A percentile compares a stretch with the other conserved stretches of the same genome.
phyloP scores from a whole-genome alignment of 2,329 filamentous ascomycete genomes.

The Trichophyton schoenleinii region DNA sequence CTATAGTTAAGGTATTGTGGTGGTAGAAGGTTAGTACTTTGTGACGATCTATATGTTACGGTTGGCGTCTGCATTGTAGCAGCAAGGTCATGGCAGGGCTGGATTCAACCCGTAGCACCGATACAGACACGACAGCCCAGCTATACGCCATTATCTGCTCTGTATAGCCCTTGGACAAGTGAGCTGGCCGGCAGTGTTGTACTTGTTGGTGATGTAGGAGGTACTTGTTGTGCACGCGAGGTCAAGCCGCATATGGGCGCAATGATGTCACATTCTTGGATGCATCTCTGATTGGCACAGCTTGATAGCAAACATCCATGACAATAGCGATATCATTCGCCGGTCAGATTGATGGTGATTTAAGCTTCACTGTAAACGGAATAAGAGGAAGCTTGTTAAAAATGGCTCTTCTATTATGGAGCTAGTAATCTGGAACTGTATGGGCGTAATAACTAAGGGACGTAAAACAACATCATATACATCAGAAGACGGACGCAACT shows the following conservation, averaged over 20 bases:
- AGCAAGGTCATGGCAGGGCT: no score
- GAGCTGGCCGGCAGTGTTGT: background rate
- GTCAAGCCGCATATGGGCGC: background rate
- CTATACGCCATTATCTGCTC: background rate
- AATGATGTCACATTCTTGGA: background rate
- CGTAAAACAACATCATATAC: background rate
- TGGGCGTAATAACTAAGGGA: background rate
- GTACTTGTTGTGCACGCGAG: background rate
- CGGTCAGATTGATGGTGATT: no score
- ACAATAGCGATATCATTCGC: no score
- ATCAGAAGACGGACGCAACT: background rate
- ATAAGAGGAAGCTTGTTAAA: no score
- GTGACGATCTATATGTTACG: background rate
- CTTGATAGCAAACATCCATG: background rate
- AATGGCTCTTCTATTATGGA: background rate
- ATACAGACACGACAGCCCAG: background rate
- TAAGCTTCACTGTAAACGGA: background rate
- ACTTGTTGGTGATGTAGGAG: background rate
- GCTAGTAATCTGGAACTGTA: background rate
- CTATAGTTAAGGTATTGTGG: background rate
- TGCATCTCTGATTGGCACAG: background rate
- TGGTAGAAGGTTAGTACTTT: background rate
- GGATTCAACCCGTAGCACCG: no score
- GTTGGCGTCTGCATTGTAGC: background rate
- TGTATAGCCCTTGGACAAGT: background rate